Evolutionary conservation across 257 asterid genomes (phyloP).

Genomic region (Buddleja alternifolia): DNA sequence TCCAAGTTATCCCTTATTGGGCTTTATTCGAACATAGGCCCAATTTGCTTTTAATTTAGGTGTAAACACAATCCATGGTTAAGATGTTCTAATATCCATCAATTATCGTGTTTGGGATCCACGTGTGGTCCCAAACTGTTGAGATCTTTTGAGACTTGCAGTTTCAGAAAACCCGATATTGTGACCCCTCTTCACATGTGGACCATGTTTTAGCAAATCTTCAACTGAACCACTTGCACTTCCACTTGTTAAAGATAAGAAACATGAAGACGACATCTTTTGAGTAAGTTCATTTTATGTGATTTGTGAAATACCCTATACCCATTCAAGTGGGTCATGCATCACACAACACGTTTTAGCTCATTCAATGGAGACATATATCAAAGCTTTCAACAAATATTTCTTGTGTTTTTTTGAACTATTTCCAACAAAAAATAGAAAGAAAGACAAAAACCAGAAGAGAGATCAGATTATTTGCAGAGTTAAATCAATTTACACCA

Average conservation of each 20-base stretch:
- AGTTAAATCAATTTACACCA: no score
- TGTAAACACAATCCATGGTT: no score
- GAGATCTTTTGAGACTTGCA: no score
- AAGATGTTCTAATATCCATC: no score
- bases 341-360: background rate
- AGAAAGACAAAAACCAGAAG: no score
- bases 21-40: no score
- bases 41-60: no score
- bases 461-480: no score
- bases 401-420: background rate
- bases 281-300: slow-evolving; percentile 7
- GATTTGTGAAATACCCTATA: background rate
- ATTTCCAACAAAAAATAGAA: background rate
- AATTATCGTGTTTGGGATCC: no score
- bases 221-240: slow-evolving; percentile 9
- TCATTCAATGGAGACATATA: background rate
- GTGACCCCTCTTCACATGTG: slow-evolving; percentile 14
- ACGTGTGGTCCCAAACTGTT: no score
- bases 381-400: background rate
- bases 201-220: slow-evolving; percentile 22
- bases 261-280: slow-evolving; percentile 14
- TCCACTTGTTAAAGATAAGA: slow-evolving; percentile 34
- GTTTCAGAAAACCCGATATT: no score
- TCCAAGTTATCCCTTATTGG: no score
- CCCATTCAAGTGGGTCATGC: slow-evolving; percentile 16